Percentiles rank a stretch among this genome's conserved stretches.
Conservation (phyloP, 441 rosid genomes). For the Erodium texanum region DNA sequence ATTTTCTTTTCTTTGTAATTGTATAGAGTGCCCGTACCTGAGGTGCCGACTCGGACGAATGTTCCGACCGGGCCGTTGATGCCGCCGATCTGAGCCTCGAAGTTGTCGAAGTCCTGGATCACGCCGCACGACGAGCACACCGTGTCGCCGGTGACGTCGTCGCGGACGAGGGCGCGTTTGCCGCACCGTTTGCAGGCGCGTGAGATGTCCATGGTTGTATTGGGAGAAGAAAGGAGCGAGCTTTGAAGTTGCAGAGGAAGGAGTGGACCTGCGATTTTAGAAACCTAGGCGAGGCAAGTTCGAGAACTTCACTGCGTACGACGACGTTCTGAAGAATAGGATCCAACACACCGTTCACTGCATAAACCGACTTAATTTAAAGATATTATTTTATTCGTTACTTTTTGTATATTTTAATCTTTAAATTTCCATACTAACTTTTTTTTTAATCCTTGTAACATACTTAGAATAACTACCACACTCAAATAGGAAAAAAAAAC, state of each 20-base stretch:
- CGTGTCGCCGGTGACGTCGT: not conserved
- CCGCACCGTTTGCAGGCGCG: conserved; percentile 4
- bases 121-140: conserved; percentile 1
- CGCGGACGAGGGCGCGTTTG: not conserved
- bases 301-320: no score
- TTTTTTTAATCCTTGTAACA: no score
- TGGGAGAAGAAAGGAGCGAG: not conserved
- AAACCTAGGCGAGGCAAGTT: no score
- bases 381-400: no score
- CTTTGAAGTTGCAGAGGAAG: not conserved
- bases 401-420: no score
- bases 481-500: no score
- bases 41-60: conserved; percentile 39
- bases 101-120: conserved; percentile 31
- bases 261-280: no score
- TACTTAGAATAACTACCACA: no score
- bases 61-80: conserved; percentile 54
- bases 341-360: no score
- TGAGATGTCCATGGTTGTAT: not conserved
- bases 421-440: no score
- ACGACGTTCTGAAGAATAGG: no score
- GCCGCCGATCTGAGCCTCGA: conserved; percentile 36
- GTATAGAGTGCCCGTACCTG: conserved; percentile 44
- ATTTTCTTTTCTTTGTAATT: conserved; percentile 55
- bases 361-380: no score